Conservation (phyloP, 768 basidiomycete species). For the Arthromyces matolae region DNA sequence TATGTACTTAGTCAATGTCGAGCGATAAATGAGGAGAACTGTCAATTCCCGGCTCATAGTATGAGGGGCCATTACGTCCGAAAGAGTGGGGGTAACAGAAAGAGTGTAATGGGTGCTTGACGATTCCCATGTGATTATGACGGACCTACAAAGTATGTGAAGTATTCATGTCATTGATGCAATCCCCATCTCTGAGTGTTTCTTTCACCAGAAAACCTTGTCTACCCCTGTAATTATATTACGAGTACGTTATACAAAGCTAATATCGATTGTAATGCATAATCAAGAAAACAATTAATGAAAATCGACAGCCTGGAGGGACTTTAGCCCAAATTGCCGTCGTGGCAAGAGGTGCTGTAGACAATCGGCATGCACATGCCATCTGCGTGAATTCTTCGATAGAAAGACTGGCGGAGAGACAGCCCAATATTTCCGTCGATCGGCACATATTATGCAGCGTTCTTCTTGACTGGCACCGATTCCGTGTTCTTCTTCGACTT, state of each 20-base stretch:
- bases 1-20: neutral
- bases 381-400: conserved; percentile 15
- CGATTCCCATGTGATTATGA: too few species aligned
- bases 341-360: conserved; percentile 16
- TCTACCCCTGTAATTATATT: neutral
- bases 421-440: conserved; percentile 14
- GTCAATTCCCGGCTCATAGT: neutral
- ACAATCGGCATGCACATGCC: conserved; percentile 16
- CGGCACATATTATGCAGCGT: conserved; percentile 14
- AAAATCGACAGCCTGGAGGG: conserved; percentile 10
- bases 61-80: neutral
- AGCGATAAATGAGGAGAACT: neutral
- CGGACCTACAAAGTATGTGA: too few species aligned
- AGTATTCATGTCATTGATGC: too few species aligned
- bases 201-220: too few species aligned
- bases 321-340: conserved; percentile 14
- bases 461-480: conserved; percentile 4
- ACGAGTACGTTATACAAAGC: neutral
- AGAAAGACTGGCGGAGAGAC: conserved; percentile 17
- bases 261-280: neutral
- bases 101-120: too few species aligned
- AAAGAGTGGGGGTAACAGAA: too few species aligned
- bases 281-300: neutral
- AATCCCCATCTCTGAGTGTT: too few species aligned
- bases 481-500: conserved; percentile 1